These are phyloP conservation scores for Oehlia diaphana DNA, from an alignment of 192 early-diverging fungal genomes.

Conservation along the genomic window DNA sequence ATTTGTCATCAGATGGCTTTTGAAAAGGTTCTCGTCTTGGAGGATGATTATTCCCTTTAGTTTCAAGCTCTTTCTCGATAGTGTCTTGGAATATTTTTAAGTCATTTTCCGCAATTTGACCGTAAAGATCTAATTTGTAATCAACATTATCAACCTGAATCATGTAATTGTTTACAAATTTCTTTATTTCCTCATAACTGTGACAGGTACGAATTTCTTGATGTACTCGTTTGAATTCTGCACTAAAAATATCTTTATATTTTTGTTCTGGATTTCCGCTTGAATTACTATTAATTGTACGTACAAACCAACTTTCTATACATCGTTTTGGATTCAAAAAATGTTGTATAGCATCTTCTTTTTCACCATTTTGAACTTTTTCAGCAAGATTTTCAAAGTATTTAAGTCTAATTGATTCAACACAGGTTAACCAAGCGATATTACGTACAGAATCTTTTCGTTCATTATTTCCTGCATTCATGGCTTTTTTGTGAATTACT, in stretches of 20 bases:
- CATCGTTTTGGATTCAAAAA: not conserved
- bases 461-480: not conserved
- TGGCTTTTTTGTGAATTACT: slow-evolving; percentile 24
- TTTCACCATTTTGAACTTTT: slow-evolving; percentile 1
- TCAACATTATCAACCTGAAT: slow-evolving; percentile 1
- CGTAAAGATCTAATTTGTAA: not conserved
- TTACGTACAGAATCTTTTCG: not conserved
- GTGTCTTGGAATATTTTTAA: not conserved
- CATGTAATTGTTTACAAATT: slow-evolving; percentile 25
- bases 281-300: not conserved
- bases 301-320: slow-evolving; percentile 18
- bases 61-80: slow-evolving; percentile 13
- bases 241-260: not conserved
- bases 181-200: slow-evolving; percentile 21
- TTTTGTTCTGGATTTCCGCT: slow-evolving; percentile 7
- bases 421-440: not conserved
- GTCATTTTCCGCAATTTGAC: not conserved
- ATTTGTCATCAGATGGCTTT: slow-evolving; percentile 13
- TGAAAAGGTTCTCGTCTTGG: not conserved
- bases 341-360: not conserved
- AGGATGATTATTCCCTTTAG: not conserved
- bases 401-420: slow-evolving; percentile 16
- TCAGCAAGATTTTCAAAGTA: slow-evolving; percentile 16
- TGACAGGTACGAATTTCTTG: not conserved
- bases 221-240: not conserved